phyloP scores from a whole-genome alignment of 345 rosid species.

The Schrenkiella parvula region DNA sequence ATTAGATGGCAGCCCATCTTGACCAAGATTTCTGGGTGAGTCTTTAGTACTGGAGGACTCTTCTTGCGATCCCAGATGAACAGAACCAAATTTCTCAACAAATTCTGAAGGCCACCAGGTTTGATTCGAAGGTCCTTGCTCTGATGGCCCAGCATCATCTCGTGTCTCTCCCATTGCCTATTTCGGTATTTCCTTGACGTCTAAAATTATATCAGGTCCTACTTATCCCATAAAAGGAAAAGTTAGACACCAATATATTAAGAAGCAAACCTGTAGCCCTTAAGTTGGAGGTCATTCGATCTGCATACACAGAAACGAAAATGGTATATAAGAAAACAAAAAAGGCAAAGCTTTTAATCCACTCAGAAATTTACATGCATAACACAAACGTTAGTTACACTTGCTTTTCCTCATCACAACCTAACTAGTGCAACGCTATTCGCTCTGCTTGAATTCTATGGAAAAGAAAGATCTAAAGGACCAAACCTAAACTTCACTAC shows the following conservation, averaged over 20 bases:
- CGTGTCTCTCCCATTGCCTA: conserved; percentile 76
- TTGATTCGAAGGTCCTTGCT: conserved; percentile 63
- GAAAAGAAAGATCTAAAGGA: neutral
- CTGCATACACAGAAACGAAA: conserved; percentile 30
- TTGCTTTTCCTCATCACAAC: neutral
- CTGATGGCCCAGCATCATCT: conserved; percentile 66
- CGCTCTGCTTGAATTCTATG: neutral
- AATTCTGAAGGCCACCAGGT: conserved; percentile 91
- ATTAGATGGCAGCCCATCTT: conserved; percentile 56
- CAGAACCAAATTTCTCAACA: conserved; percentile 66
- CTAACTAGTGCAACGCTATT: conserved; percentile 1
- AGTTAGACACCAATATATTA: conserved; percentile 33
- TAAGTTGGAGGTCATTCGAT: conserved; percentile 57
- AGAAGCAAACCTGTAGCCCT: conserved; percentile 30
- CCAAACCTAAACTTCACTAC: conserved; percentile 40
- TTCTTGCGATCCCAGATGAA: conserved; percentile 70
- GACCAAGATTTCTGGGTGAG: conserved; percentile 59
- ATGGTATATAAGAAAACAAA: neutral
- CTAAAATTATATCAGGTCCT: conserved; percentile 58
- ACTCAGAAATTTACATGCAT: neutral
- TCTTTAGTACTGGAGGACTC: conserved; percentile 50
- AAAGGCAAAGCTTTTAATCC: neutral
- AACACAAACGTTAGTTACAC: neutral
- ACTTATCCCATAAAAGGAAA: conserved; percentile 54
- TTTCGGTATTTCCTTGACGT: conserved; percentile 43